A percentile compares a stretch with the other conserved stretches of the same genome.
These are phyloP conservation scores for Fusarium irregulare DNA, from an alignment of 2,329 filamentous ascomycete genomes.

Conservation along the genomic window DNA sequence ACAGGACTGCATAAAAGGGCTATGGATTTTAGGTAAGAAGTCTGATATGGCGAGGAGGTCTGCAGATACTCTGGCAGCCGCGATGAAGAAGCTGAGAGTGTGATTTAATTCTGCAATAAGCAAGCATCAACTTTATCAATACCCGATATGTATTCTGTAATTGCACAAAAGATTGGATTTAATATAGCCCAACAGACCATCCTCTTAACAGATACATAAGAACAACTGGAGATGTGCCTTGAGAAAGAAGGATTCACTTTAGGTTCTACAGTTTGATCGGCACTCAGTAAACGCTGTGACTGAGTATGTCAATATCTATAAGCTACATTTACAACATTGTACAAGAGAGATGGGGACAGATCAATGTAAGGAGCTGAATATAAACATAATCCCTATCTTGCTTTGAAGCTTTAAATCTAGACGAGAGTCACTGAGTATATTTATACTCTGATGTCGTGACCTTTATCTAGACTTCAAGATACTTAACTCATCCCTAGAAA, in stretches of 20 bases:
- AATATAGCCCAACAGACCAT: background rate
- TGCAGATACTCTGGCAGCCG: slow-evolving; percentile 35
- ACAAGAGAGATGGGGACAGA: no score
- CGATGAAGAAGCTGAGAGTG: slow-evolving; percentile 26
- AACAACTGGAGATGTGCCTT: background rate
- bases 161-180: background rate
- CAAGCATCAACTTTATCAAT: background rate
- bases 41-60: slow-evolving; percentile 58
- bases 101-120: background rate
- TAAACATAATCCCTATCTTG: no score
- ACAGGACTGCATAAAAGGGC: slow-evolving; percentile 61
- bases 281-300: background rate
- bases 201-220: background rate
- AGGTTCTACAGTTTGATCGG: background rate
- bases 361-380: no score
- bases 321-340: background rate
- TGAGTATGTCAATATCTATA: background rate
- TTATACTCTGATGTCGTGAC: background rate
- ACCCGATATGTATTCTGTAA: background rate
- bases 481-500: background rate
- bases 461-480: background rate
- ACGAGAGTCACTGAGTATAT: background rate
- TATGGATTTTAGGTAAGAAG: slow-evolving; percentile 66
- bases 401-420: background rate
- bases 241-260: background rate